Evolutionary conservation across 2,329 filamentous ascomycete species (phyloP).

Genomic region (Gyromitra esculenta): DNA sequence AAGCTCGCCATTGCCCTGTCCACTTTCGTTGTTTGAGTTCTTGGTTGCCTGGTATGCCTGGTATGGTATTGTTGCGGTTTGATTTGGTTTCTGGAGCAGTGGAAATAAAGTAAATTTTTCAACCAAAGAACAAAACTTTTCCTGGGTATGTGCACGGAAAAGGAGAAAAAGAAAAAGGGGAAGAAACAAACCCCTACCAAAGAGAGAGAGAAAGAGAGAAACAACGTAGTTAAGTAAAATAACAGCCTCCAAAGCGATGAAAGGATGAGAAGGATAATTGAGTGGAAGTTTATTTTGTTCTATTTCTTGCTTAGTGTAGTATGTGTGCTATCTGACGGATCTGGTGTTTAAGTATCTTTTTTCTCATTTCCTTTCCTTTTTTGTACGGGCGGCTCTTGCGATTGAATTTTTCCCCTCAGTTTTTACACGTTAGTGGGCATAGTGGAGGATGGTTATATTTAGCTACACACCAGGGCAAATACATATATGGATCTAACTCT

Average conservation of each 20-base stretch:
- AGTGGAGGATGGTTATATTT: constrained; percentile 13
- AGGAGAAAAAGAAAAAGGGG: constrained; percentile 1
- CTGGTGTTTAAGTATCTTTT: constrained; percentile 43
- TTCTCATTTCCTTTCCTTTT: constrained; percentile 14
- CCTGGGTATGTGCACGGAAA: constrained; percentile 27
- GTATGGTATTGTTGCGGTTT: constrained; percentile 40
- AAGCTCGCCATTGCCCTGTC: constrained; percentile 23
- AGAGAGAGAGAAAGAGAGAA: background rate
- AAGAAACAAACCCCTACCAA: constrained; percentile 30
- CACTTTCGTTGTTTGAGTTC: constrained; percentile 32
- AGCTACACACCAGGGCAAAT: constrained; percentile 15
- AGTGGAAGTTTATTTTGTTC: constrained; percentile 22
- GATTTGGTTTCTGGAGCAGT: constrained; percentile 27
- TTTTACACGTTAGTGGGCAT: constrained; percentile 16
- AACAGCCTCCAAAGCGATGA: constrained; percentile 1
- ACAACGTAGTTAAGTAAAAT: constrained; percentile 20
- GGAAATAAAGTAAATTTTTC: constrained; percentile 47
- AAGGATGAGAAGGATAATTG: background rate
- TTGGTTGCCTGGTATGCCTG: constrained; percentile 21
- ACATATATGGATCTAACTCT: constrained; percentile 28
- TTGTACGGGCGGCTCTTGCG: constrained; percentile 40
- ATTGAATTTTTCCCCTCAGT: constrained; percentile 15
- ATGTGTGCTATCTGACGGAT: constrained; percentile 18
- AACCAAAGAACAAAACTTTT: constrained; percentile 35
- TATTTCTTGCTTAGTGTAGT: constrained; percentile 25